Conservation (phyloP, 176 grass and related monocot genomes). For the Aegilops speltoides region DNA sequence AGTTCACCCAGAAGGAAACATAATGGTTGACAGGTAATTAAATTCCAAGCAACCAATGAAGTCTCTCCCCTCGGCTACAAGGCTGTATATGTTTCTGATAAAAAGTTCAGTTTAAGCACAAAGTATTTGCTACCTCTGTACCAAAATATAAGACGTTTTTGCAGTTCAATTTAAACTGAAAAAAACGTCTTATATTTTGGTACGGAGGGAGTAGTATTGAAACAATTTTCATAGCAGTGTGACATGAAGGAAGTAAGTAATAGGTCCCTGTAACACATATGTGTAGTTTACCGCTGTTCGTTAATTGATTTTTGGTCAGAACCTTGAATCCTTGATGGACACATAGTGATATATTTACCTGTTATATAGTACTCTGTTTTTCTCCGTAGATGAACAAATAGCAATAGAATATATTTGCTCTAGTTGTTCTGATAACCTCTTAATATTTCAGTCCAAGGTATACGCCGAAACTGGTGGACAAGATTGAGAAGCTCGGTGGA, state of each 20-base stretch:
- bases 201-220: background rate
- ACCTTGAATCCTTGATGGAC: background rate
- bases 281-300: background rate
- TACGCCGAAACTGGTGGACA: slow-evolving; percentile 45
- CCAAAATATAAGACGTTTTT: too few species aligned
- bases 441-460: slow-evolving; percentile 64
- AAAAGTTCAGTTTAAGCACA: background rate
- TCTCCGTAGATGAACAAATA: background rate
- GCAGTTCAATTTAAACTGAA: too few species aligned
- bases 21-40: slow-evolving; percentile 81
- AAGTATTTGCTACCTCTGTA: background rate
- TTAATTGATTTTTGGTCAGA: background rate
- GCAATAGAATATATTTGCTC: background rate
- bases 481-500: slow-evolving; percentile 73
- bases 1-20: slow-evolving; percentile 78
- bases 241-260: background rate
- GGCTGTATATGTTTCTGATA: background rate
- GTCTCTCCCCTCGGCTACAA: background rate
- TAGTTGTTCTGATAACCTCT: background rate
- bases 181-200: too few species aligned
- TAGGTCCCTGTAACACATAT: background rate
- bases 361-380: background rate
- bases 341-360: background rate
- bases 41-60: background rate
- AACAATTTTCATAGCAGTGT: background rate